Base-by-base conservation (phyloP, 805 yeast species). In the Yamadazyma nakazawae region DNA sequence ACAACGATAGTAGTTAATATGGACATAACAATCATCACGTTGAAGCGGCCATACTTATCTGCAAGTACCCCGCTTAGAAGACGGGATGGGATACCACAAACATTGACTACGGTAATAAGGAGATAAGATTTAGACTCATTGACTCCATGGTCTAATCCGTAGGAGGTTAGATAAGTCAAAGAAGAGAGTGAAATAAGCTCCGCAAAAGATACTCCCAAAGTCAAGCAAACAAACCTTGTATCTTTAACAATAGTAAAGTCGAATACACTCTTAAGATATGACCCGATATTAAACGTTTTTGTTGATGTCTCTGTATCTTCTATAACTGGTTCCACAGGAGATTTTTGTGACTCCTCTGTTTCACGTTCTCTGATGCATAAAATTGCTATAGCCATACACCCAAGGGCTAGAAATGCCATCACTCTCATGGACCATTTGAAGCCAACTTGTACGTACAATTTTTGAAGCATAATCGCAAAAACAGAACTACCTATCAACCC, bases 121-220 rank as follows among this genome's bases (percentile, higher is more conserved):
- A 54, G 42, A 45, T 54, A 57, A 2, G 64, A 47, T 12, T 39
- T 25, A 2, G 46, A 30, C 5, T 49, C 47, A 13, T 50, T 18
- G 45, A 46, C 49, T 2, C 63, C 65, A 40, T 50, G 48, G 5
- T 58, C 53, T 18, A 58, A 52, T 2, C 62, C 61, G 42, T 61
- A 62, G 1, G 61, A 53, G 1, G 60, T 53, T 25, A 62, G 37
- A 43, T 55, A 56, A 13, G 32, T 28, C 11, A 28, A 28, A 13
- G 67, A 55, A 34, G 78, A 60, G 54, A 82, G 68, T 12, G 81
- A 66, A 0, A 82, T 75, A 52, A 81, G 68, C 55, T 83, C 88
- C 3, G 62, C 48, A 37, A 53, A 45, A 43, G 54, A 58, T 0
- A 63, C 64, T 8, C 60, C 61, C 36, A 63, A 28, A n/a, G 61